A percentile compares a stretch with the other conserved stretches of the same genome.
Evolutionary conservation across 805 yeast species (phyloP).

Genomic region (Clavispora asparagi): DNA sequence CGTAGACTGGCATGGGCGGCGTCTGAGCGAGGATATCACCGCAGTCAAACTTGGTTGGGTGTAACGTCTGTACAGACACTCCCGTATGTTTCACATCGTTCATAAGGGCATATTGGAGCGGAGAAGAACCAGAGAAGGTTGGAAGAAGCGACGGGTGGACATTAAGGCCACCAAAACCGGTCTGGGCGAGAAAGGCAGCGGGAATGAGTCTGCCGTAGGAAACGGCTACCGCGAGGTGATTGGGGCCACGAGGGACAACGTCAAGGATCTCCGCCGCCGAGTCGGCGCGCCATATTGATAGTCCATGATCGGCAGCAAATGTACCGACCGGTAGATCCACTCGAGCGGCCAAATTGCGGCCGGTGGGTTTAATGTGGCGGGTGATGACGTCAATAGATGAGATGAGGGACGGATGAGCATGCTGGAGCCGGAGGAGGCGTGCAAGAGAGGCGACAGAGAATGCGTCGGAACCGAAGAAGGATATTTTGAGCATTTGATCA

Average conservation of each 20-base stretch:
- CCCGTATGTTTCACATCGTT: constrained; percentile 65
- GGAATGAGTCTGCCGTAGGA: constrained; percentile 88
- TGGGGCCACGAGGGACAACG: constrained; percentile 7
- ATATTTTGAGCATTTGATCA: constrained; percentile 37
- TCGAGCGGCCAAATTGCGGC: constrained; percentile 45
- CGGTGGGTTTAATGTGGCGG: constrained; percentile 57
- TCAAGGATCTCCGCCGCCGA: constrained; percentile 32
- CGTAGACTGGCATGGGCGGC: constrained; percentile 32
- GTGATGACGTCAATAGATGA: constrained; percentile 56
- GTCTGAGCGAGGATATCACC: constrained; percentile 69
- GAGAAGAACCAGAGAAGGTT: constrained; percentile 79
- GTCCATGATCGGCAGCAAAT: constrained; percentile 27
- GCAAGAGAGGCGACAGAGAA: constrained; percentile 58
- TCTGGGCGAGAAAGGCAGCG: constrained; percentile 39
- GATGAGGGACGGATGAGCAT: constrained; percentile 14
- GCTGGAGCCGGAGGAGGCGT: constrained; percentile 24
- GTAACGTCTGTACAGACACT: constrained; percentile 83
- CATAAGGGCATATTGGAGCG: constrained; percentile 74
- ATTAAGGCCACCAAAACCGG: constrained; percentile 69
- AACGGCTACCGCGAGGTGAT: constrained; percentile 71
- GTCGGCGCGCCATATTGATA: constrained; percentile 50
- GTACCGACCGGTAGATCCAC: constrained; percentile 51
- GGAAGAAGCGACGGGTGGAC: constrained; percentile 93
- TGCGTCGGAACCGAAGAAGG: constrained; percentile 75
- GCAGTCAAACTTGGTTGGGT: constrained; percentile 78